Base-by-base conservation (phyloP, 148 eudicot species). In the Silene latifolia region DNA sequence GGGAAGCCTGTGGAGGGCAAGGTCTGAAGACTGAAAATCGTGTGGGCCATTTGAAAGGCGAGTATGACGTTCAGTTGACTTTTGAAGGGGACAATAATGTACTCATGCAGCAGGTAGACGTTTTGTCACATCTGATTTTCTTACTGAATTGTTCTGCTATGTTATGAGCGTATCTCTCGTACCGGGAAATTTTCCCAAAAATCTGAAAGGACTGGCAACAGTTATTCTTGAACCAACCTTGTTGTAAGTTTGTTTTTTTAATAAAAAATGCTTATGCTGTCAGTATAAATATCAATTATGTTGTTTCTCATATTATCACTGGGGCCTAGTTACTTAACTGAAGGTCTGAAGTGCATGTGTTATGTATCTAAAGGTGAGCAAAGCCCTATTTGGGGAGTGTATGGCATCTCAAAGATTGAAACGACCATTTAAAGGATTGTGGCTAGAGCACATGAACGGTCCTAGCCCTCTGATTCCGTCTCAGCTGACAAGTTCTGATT, bases 21-120 rank as follows among this genome's bases (percentile, higher is more conserved):
- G 99, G 99, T 62, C 60, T 95, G 72, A 95, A 92, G 87, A 92
- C 99, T 27, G 99, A 95, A 82, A 95, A 92, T 84, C 92, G 87
- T 44, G 69, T 95, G 67, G 99, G 99, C 72, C 92, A 86, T 68
- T 78, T 92, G 68, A 95, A 92, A 80, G 89, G 87, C 70, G 99
- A 95, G 84, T 92, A 79, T 78, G 99, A 95, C 83, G 97, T 92
- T 64, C 99, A 95, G 56, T 83, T 82, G 59, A 95, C 99, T 54
- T 95, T 95, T 81, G 99, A 95, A 80, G 99, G 99, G 35, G 99
- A 95, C 85, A 95, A 95, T 84, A 92, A 95, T 82, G 90, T 95
- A 76, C 92, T 95, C 68, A 95, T 95, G 99, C 99, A 95, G 83
- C 99, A 95, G 97, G 99, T 95, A 89, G 14, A 63, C 66, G 59